Percentiles rank a stretch among this genome's conserved stretches.
Conservation (phyloP, 2,329 filamentous ascomycete species). For the Penicillium sumatraense region DNA sequence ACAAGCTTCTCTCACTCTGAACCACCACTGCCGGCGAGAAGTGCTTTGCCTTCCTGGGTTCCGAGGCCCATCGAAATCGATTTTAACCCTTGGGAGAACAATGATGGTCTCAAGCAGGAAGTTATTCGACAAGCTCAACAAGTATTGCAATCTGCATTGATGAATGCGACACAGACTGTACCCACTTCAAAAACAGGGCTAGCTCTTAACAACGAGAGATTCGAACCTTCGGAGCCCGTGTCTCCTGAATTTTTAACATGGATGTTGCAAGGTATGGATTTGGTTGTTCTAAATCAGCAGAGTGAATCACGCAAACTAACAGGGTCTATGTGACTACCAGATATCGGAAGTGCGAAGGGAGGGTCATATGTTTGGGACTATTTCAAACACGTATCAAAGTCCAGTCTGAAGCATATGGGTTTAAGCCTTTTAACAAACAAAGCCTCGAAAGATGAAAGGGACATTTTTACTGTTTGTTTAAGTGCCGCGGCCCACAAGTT, state of each 20-base stretch:
- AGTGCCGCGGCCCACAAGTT: conserved; percentile 27
- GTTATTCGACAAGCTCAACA: conserved; percentile 8
- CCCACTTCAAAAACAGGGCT: neutral
- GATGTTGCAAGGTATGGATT: conserved; percentile 28
- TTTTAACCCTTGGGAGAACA: neutral
- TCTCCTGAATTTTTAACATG: conserved; percentile 23
- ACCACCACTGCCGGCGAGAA: neutral
- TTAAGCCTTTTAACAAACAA: conserved; percentile 16
- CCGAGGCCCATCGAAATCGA: neutral
- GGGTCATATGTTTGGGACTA: conserved; percentile 25
- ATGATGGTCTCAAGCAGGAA: neutral
- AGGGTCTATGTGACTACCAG: conserved; percentile 7
- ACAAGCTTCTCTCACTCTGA: neutral
- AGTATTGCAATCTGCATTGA: neutral
- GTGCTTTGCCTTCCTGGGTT: neutral
- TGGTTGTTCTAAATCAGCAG: no score
- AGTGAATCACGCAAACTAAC: no score
- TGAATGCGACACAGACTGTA: neutral
- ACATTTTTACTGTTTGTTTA: conserved; percentile 26
- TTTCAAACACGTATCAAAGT: conserved; percentile 21
- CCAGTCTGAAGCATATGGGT: conserved; percentile 26
- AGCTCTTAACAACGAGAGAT: neutral
- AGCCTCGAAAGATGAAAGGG: conserved; percentile 5
- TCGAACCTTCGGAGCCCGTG: conserved; percentile 1
- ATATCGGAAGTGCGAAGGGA: conserved; percentile 21